Evolutionary conservation across 441 rosid species (phyloP).

Genomic region (Adansonia gregorii): DNA sequence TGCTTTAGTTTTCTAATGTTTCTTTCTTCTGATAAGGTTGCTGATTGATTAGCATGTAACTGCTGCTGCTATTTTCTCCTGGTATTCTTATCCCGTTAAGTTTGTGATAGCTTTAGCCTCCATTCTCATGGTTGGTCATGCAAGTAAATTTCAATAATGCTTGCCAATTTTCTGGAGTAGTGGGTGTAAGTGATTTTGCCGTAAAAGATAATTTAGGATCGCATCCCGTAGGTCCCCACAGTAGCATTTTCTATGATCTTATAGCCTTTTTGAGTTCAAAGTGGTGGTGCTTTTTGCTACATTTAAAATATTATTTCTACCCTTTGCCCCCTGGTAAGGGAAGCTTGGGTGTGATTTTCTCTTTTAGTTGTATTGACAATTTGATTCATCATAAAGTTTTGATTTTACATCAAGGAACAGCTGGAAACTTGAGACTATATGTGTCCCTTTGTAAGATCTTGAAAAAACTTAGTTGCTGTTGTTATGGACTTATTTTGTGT

Average conservation of each 20-base stretch:
- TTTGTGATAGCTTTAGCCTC: background rate
- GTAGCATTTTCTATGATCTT: background rate
- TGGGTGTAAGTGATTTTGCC: background rate
- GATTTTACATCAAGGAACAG: background rate
- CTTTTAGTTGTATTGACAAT: background rate
- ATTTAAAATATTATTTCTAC: background rate
- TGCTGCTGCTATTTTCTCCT: background rate
- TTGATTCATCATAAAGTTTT: background rate
- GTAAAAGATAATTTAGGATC: background rate
- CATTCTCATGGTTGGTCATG: slow-evolving; percentile 9
- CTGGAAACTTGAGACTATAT: background rate
- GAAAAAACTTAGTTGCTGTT: background rate
- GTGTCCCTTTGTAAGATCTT: background rate
- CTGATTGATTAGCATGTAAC: background rate
- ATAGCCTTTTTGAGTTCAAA: background rate
- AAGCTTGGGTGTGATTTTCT: background rate
- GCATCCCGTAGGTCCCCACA: background rate
- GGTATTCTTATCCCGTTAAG: background rate
- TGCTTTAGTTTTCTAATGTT: background rate
- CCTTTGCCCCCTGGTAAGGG: background rate
- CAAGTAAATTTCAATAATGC: background rate
- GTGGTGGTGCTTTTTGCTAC: background rate
- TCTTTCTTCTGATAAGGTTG: background rate
- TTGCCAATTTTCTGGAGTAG: background rate
- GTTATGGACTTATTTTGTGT: background rate